Evolutionary conservation across 2,329 filamentous ascomycete genomes (phyloP), one percentile per base, ranked within the genome.

Genomic region (Aureobasidium sp.): DNA sequence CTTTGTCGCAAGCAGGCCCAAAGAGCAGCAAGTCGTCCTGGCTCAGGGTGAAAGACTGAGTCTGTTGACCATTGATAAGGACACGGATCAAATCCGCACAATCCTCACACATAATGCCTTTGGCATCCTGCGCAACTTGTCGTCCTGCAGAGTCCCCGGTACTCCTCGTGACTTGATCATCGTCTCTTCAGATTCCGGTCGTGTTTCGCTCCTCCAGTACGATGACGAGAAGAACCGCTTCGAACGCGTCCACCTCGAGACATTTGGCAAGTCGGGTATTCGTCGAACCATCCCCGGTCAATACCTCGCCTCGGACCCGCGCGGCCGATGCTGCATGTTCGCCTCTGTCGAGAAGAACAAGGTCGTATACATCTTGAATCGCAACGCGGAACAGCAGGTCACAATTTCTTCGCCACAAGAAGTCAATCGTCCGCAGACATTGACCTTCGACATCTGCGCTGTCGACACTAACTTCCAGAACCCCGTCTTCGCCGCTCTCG

Each of bases 291-390:
- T 99, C 48, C 94, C 95, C 2, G 94, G 95, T 64, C 91, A 99
- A 75, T 99, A 97, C 71, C 84, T 99, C 32, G 94, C 93, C 7
- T 90, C 91, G 58, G 94, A 99, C 71, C 94, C 94, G 32, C 96
- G 96, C 76, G 94, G 94, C 62, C 86, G 94, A 78, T 95, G 95
- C 61, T 96, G 93, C 72, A 82, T 99, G 72, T 90, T 97, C 65
- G 91, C 94, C 10, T 93, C 92, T 5, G 83, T 93, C 61, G 95
- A 99, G 78, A 99, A 99, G 83, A 99, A 97, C 79, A 99, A 99
- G 79, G 88, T 99, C 62, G 94, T 99, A 68, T 99, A 99, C 77
- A 93, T 99, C 70, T 82, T 99, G 68, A 97, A 97, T 76, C 88
- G 95, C 67, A 96, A 96, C 77, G 85, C 91, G 3, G 91, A 97